Conservation (phyloP, 257 asterid species). For the Datura wrightii region DNA sequence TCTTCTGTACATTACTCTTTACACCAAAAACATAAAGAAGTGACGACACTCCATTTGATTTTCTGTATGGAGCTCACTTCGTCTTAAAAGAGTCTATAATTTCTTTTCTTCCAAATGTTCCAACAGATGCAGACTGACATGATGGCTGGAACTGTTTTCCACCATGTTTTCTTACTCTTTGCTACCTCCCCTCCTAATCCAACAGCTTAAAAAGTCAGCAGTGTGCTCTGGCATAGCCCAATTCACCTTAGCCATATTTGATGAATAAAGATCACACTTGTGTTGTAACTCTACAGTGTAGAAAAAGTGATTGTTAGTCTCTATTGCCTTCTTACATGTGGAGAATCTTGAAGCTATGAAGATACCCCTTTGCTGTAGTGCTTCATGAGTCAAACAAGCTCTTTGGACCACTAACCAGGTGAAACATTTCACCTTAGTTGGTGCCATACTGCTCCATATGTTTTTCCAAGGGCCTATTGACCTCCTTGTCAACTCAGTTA, state of each 20-base stretch:
- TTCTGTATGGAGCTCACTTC: background rate
- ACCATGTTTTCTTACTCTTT: background rate
- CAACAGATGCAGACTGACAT: background rate
- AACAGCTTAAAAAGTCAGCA: background rate
- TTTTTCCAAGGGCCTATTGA: background rate
- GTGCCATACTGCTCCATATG: background rate
- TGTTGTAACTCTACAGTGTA: background rate
- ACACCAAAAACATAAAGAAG: background rate
- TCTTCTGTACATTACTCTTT: background rate
- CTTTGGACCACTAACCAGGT: no score
- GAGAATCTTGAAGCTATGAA: conserved; percentile 7
- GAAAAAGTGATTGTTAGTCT: background rate
- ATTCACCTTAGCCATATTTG: no score
- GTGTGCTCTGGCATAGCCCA: no score
- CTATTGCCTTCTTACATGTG: background rate
- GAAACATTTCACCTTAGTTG: background rate
- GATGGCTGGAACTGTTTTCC: background rate
- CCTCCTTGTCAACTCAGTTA: background rate
- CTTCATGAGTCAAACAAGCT: no score
- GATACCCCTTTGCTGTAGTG: background rate
- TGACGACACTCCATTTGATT: background rate
- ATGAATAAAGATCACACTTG: background rate
- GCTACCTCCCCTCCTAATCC: background rate
- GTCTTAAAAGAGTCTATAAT: background rate
- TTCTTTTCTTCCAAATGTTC: background rate